Percentiles rank a stretch among this genome's conserved stretches.
These are phyloP conservation scores for Phytopythium ostracodes DNA, from an alignment of 352 stramenopile genomes.

Conservation along the genomic window DNA sequence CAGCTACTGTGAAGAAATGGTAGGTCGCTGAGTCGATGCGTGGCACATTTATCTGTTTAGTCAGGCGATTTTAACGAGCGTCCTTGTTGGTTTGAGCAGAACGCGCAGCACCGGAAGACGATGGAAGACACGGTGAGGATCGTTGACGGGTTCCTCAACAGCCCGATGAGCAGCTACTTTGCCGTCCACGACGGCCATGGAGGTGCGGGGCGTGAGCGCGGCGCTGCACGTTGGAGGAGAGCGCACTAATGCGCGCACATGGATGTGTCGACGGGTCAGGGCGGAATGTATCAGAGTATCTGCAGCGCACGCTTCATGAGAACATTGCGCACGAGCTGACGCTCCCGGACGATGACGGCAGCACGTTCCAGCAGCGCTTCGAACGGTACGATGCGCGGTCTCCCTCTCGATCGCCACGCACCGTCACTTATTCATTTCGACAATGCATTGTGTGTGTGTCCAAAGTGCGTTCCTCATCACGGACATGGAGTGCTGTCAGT, in stretches of 20 bases:
- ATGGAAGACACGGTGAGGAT: constrained; percentile 82
- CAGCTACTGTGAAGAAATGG: constrained; percentile 80
- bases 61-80: background rate
- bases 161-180: constrained; percentile 66
- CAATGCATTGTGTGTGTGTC: background rate
- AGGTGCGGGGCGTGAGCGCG: constrained; percentile 25
- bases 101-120: constrained; percentile 65
- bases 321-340: constrained; percentile 53
- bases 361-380: constrained; percentile 51
- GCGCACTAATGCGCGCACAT: background rate
- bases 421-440: background rate
- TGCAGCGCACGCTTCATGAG: constrained; percentile 64
- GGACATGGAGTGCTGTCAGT: constrained; percentile 71
- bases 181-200: constrained; percentile 76
- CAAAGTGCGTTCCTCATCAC: constrained; percentile 69
- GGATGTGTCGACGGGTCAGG: constrained; percentile 22
- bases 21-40: too few species aligned
- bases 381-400: constrained; percentile 31
- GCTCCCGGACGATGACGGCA: constrained; percentile 22
- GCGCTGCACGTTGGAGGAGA: background rate
- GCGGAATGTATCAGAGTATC: constrained; percentile 58
- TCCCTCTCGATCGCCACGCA: background rate
- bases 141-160: constrained; percentile 59
- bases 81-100: constrained; percentile 26
- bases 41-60: too few species aligned